Base-by-base conservation (phyloP, 2,329 filamentous ascomycete species). In the Madurella mycetomatis region DNA sequence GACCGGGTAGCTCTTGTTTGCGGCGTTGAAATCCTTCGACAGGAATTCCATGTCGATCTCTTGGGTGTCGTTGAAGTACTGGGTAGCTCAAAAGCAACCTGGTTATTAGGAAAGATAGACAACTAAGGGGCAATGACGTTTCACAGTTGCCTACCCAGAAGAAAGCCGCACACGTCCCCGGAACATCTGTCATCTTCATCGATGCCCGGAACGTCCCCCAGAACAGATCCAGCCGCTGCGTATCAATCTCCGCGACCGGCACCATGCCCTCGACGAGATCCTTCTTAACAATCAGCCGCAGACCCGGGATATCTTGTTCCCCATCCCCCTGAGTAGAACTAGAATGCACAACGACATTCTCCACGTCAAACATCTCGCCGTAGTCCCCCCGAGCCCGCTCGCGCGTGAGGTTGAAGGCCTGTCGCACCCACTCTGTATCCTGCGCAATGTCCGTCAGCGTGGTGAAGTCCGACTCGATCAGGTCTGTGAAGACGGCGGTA, bases 31-130 rank as follows among this genome's bases (percentile, higher is more conserved):
- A 58, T 90, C 77, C 18, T 75, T 74, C 1, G 87, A 88, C 2
- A 92, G 77, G 65, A 91, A 88, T 61, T 92, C 88, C 71, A 92
- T 84, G 66, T 92, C 88, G 62, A 92, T 90, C 64, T 92, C 88
- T 65, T 88, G 84, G 1, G 85, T 87, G 69, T 92, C 84, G 68
- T 90, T 89, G 71, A 82, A 83, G 69, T 89, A 91, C 86, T 89
- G 19, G 9, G 7, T 47, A 17, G 34, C 4, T 15, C 2, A 25
- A 25, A 25, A 25, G 25, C 34, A 37, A 37, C 34, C 25, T 7
- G 25, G 7, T 3, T 25, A 7, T 25, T 25, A 25, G 25, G 4
- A 25, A 25, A 25, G 25, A 37, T 37, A 12, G 34, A 37, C 13
- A 11, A 9, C 13, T 9, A 37, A 15, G 2, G 13, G 11, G 34